These are phyloP conservation scores for Chondrus crispus DNA, from an alignment of 23 red algal species.

Conservation along the genomic window DNA sequence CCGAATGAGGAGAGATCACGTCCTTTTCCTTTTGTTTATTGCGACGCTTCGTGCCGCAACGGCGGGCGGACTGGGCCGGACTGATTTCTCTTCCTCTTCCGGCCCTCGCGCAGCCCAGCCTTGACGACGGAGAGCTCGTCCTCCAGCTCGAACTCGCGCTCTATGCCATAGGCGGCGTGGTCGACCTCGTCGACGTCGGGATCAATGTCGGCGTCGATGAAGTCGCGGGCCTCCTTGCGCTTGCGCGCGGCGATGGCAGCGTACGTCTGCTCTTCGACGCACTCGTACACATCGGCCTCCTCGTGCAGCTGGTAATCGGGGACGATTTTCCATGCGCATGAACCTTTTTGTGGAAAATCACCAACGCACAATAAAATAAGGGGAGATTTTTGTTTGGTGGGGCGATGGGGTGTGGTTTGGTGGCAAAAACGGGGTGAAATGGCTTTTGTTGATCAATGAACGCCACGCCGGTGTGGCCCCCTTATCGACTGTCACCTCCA, in stretches of 20 bases:
- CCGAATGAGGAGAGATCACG: no score
- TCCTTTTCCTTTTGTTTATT: no score
- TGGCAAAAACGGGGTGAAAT: no score
- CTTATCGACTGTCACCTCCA: no score
- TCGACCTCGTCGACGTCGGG: neutral
- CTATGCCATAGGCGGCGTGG: conserved; percentile 49
- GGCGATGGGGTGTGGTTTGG: no score
- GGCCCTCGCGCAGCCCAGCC: neutral
- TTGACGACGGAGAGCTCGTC: conserved; percentile 50
- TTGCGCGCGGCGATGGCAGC: conserved; percentile 32
- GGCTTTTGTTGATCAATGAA: no score
- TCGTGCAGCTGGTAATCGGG: conserved; percentile 73
- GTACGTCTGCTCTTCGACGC: conserved; percentile 81
- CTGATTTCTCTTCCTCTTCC: conserved; percentile 29
- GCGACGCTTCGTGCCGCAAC: no score
- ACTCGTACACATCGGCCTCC: conserved; percentile 74
- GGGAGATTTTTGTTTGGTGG: no score
- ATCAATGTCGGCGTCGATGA: conserved; percentile 48
- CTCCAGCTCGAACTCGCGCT: conserved; percentile 64
- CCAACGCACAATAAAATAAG: no score
- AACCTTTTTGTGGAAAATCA: no score
- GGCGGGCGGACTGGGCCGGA: neutral
- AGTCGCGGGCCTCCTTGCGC: conserved; percentile 57
- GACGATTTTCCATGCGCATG: no score
- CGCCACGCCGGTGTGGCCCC: no score